Evolutionary conservation across 305 asterid species (phyloP).

Genomic region (Ilex paraguariensis): DNA sequence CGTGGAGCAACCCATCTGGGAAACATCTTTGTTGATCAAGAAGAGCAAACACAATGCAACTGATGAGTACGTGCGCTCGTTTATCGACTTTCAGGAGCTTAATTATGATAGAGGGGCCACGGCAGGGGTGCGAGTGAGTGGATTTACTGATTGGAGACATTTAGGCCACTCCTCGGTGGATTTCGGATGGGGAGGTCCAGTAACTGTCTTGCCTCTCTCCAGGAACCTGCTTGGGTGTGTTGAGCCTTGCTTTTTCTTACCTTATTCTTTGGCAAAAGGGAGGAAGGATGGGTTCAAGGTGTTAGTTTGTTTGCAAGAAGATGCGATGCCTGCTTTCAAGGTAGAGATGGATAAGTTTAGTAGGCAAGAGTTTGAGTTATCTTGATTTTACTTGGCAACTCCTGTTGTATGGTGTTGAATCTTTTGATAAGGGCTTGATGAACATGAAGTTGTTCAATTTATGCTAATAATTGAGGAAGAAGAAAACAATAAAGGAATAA

Average conservation of each 20-base stretch:
- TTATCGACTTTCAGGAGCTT: slow-evolving; percentile 64
- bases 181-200: slow-evolving; percentile 85
- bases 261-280: slow-evolving; percentile 30
- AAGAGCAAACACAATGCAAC: slow-evolving; percentile 55
- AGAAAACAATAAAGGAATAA: too few species aligned
- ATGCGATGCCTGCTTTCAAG: slow-evolving; percentile 32
- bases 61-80: slow-evolving; percentile 50
- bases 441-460: too few species aligned
- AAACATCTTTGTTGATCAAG: slow-evolving; percentile 49
- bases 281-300: slow-evolving; percentile 44
- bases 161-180: slow-evolving; percentile 79
- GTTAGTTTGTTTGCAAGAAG: slow-evolving; percentile 57
- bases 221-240: slow-evolving; percentile 55
- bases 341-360: slow-evolving; percentile 33
- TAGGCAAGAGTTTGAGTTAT: neutral
- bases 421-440: too few species aligned
- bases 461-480: too few species aligned
- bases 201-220: slow-evolving; percentile 61
- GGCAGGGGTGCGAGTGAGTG: slow-evolving; percentile 41
- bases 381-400: neutral
- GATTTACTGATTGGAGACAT: slow-evolving; percentile 87
- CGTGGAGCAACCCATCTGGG: slow-evolving; percentile 51
- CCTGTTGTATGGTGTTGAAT: too few species aligned
- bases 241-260: slow-evolving; percentile 72
- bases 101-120: slow-evolving; percentile 56